Percentiles rank a stretch among this genome's conserved stretches.
Evolutionary conservation across 257 asterid species (phyloP).

Genomic region (Verbascum thapsus): DNA sequence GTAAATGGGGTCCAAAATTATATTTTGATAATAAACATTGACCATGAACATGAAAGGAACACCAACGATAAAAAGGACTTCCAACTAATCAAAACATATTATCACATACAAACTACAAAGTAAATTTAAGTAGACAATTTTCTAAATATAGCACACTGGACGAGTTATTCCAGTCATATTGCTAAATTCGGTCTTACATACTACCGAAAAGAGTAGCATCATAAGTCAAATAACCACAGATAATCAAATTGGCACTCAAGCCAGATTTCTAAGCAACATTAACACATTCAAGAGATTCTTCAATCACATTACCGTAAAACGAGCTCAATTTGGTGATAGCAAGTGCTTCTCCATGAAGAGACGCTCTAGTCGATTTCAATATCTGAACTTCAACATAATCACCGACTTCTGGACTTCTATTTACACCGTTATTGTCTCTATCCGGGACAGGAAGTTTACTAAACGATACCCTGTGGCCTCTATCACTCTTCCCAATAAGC

Average conservation of each 20-base stretch:
- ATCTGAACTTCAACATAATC: conserved; percentile 81
- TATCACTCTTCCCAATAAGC: conserved; percentile 89
- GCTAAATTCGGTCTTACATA: too few relatives aligned
- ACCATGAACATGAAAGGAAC: too few relatives aligned
- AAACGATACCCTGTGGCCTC: conserved; percentile 90
- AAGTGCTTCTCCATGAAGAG: conserved; percentile 81
- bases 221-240: background rate
- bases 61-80: too few relatives aligned
- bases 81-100: too few relatives aligned
- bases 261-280: conserved; percentile 36
- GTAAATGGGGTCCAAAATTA: too few relatives aligned
- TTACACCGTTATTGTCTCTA: conserved; percentile 48
- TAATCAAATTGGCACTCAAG: conserved; percentile 3
- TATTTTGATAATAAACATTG: too few relatives aligned
- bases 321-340: conserved; percentile 71
- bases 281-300: conserved; percentile 51
- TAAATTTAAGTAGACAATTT: too few relatives aligned
- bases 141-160: too few relatives aligned
- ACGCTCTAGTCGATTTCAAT: conserved; percentile 69
- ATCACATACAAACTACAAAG: too few relatives aligned
- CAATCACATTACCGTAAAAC: conserved; percentile 45
- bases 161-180: too few relatives aligned
- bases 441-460: conserved; percentile 56
- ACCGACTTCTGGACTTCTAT: conserved; percentile 66
- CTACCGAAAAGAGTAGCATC: too few relatives aligned